Evolutionary conservation across 345 rosid species (phyloP).

Genomic region (Chamaenerion angustifolium): DNA sequence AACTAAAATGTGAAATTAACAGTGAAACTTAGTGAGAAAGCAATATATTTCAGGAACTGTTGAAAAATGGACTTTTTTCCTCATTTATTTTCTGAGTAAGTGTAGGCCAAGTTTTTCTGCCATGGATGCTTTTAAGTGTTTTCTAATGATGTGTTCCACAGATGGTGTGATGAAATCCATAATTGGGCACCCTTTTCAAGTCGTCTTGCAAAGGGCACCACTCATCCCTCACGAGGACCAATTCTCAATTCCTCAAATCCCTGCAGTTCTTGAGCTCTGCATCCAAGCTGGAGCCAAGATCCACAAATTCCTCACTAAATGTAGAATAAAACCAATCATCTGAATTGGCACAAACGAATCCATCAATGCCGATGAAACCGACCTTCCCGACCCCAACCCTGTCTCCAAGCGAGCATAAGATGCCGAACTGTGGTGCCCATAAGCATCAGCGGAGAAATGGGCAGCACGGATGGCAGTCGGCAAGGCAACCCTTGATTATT

Average conservation of each 20-base stretch:
- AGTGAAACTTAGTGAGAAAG: too few species aligned
- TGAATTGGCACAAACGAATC: constrained; percentile 65
- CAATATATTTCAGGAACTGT: too few species aligned
- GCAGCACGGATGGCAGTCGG: too few species aligned
- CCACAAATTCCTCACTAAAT: constrained; percentile 57
- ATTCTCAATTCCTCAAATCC: constrained; percentile 59
- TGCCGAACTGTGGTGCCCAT: constrained; percentile 83
- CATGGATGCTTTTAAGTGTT: too few species aligned
- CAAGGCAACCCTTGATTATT: too few species aligned
- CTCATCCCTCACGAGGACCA: constrained; percentile 57
- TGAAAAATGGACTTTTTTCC: too few species aligned
- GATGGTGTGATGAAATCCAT: constrained; percentile 82
- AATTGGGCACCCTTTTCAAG: constrained; percentile 88
- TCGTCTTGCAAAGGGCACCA: constrained; percentile 70
- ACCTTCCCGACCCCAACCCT: constrained; percentile 60
- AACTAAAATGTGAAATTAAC: too few species aligned
- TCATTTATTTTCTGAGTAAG: too few species aligned
- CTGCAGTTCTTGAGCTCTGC: constrained; percentile 79
- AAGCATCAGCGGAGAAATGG: constrained; percentile 96
- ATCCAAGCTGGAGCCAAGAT: too few species aligned
- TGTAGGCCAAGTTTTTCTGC: too few species aligned
- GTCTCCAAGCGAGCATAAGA: constrained; percentile 68
- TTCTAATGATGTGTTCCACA: constrained; percentile 15
- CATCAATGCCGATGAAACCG: constrained; percentile 87
- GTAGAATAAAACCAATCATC: constrained; percentile 80